These are phyloP conservation scores for Nicotiana paniculata DNA, from an alignment of 257 asterid genomes.

Conservation along the genomic window DNA sequence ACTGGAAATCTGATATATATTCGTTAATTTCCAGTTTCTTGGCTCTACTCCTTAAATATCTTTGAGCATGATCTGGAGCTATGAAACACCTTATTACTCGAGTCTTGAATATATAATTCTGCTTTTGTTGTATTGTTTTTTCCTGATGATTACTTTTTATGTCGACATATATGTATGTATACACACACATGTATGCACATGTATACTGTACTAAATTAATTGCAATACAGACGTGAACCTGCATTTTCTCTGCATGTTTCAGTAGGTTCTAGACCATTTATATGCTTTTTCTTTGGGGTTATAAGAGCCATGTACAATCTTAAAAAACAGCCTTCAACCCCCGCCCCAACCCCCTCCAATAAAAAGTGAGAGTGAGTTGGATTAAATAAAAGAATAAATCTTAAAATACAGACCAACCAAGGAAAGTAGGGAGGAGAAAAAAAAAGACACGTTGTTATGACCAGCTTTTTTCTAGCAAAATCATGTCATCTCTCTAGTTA, in stretches of 20 bases:
- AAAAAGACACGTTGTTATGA: neutral
- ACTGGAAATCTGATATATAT: too few relatives aligned
- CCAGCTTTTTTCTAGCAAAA: neutral
- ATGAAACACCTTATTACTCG: too few relatives aligned
- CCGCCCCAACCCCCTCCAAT: neutral
- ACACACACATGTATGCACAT: too few relatives aligned
- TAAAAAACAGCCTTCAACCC: too few relatives aligned
- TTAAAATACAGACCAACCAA: neutral
- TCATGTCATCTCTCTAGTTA: neutral
- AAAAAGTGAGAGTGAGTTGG: too few relatives aligned
- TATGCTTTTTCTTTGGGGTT: neutral
- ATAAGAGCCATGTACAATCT: neutral
- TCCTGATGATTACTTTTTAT: too few relatives aligned
- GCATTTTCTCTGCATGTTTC: neutral
- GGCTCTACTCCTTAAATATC: too few relatives aligned
- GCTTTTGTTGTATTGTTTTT: too few relatives aligned
- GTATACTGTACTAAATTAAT: neutral
- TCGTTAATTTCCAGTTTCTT: neutral
- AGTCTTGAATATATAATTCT: too few relatives aligned
- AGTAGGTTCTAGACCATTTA: neutral
- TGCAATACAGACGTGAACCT: neutral
- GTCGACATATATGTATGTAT: too few relatives aligned
- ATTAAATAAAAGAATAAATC: neutral
- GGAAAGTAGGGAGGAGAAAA: neutral
- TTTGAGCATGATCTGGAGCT: too few relatives aligned